Base-by-base conservation (phyloP, 345 rosid genomes). In the Orychophragmus violaceus region DNA sequence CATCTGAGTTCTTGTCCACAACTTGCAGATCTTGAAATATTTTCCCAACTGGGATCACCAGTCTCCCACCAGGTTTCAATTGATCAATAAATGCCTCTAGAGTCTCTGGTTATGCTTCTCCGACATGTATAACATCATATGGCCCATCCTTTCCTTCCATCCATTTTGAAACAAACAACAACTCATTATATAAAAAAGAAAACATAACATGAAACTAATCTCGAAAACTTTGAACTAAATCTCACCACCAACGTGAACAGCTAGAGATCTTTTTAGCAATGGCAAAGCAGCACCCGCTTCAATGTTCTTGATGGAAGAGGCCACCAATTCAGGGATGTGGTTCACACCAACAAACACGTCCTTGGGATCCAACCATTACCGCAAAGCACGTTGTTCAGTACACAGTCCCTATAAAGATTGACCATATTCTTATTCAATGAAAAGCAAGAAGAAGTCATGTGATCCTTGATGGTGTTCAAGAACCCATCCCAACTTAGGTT, bases 91-190 rank as follows among this genome's bases (percentile, higher is more conserved):
- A 93, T 8, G 95, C 61, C 70, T 80, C 73, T 3, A 96, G 99
- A 33, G 91, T 88, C 75, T 94, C 93, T 0, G 83, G 77, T 56
- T 96, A 96, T 16, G 99, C 99, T n/a, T 97, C 99, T 29, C 99
- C 99, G 2, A 94, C 99, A 54, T 95, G 96, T 27, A 91, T 91
- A 16, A 95, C 97, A 80, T 95, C 96, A 66, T 91, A 95, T 3
- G 90, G 87, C 81, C 95, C 95, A 87, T n/a, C 99, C 99, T 82
- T 80, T 54, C 66, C 97, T 87, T 59, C 99, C 99, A 80, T 94
- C 99, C 90, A 67, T 24, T 51, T n/a, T 44, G 12, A 64, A 37
- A 49, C 66, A 8, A 57, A 22, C 16, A 29, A 66, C 1, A 64
- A 2, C 12, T 28, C 37, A 29, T 2, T n/a, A n/a, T 42, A 0